Percentiles rank a stretch among this genome's conserved stretches.
Evolutionary conservation across 192 early-diverging fungal species (phyloP).

Genomic region (Backusella tarrabulga): DNA sequence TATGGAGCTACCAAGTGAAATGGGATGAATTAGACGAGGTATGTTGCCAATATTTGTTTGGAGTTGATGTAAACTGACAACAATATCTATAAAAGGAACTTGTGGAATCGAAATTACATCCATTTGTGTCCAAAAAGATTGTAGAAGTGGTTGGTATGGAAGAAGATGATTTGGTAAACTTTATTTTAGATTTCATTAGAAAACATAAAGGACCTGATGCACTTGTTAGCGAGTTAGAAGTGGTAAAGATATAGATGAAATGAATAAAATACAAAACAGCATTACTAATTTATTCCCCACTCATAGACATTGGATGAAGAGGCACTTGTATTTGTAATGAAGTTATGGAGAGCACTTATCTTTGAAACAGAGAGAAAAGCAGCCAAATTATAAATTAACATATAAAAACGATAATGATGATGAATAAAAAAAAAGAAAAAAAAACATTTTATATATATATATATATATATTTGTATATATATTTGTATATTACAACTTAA

Average conservation of each 20-base stretch:
- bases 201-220: conserved; percentile 62
- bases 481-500: neutral
- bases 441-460: neutral
- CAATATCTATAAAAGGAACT: conserved; percentile 41
- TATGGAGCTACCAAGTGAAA: conserved; percentile 72
- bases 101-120: conserved; percentile 63
- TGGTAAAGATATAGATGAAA: conserved; percentile 43
- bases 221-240: conserved; percentile 75
- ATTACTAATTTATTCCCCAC: too few relatives aligned
- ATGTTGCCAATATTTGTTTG: neutral
- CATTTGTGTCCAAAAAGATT: conserved; percentile 80
- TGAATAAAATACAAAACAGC: too few relatives aligned
- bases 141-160: conserved; percentile 77
- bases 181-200: conserved; percentile 71
- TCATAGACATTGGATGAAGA: conserved; percentile 84
- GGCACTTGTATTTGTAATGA: conserved; percentile 81
- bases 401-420: neutral
- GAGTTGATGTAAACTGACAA: conserved; percentile 6
- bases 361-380: conserved; percentile 72
- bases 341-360: conserved; percentile 86
- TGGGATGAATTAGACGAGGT: conserved; percentile 79
- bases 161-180: conserved; percentile 77
- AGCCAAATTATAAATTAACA: conserved; percentile 3
- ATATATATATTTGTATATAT: too few relatives aligned
- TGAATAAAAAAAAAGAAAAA: neutral